Evolutionary conservation across 1,284 basidiomycete species (phyloP), one percentile per base, ranked within the genome.

Genomic region (Omphalotus olearius): DNA sequence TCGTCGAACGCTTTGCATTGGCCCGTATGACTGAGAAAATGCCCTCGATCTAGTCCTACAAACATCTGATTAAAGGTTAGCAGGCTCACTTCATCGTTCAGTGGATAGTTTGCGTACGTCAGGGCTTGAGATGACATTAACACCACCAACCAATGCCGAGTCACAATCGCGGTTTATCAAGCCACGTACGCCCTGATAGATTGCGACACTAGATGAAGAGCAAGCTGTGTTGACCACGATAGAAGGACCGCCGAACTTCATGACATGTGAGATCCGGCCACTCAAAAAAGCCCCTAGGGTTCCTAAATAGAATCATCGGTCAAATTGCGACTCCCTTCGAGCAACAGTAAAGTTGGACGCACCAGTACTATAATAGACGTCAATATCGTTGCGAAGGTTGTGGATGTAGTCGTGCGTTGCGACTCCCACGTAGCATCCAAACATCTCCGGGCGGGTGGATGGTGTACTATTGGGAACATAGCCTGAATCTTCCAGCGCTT

Each of bases 341-440:
- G 5, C 36, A 48, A 53, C 26, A 51, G 23, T 47, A 36, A n/a
- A n/a, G n/a, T 16, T 23, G 47, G 49, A 43, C 69, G n/a, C 58
- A 83, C 86, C 85, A 16, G 85, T 83, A 58, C 76, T 80, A 57
- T 88, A 88, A 58, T 86, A 83, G 2, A 87, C 75, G 58, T 85
- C 85, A 13, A 87, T 75, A 11, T 82, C 69, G 30, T 81, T 66
- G 37, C 75, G 64, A 37, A 88, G 66, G 61, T 87, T 88, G 33
- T 83, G 78, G 1, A 77, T 64, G 56, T 88, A 88, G 60, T 89
- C 86, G 54, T 80, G 74, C 0, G 85, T 87, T 1, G 84, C 80
- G 16, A 72, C 80, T 13, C 86, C 86, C 28, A 88, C 70, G 57
- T 78, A 88, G 47, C 79, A 80, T 0, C 80, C 86, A 57, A 88